Evolutionary conservation across 2,329 filamentous ascomycete species (phyloP).

Genomic region (Ophiostoma novo-ulmi): DNA sequence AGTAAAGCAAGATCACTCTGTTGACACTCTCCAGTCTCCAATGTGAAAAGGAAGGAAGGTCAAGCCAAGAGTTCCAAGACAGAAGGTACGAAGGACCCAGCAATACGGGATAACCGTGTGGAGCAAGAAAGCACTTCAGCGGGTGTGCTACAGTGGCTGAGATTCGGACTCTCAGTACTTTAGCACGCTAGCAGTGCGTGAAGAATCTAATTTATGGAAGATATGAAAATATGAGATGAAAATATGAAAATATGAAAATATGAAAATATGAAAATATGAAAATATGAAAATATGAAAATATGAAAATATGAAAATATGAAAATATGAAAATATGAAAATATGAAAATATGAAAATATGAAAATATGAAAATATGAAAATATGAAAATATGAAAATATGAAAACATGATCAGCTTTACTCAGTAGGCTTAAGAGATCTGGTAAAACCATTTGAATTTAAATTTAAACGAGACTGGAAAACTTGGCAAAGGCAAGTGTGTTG

Average conservation of each 20-base stretch:
- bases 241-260: too few relatives aligned
- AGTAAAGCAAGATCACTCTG: background rate
- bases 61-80: background rate
- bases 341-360: background rate
- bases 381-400: too few relatives aligned
- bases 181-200: background rate
- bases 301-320: background rate
- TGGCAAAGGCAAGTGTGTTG: background rate
- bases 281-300: too few relatives aligned
- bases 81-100: background rate
- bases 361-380: background rate
- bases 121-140: background rate
- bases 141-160: too few relatives aligned
- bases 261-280: background rate
- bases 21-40: too few relatives aligned
- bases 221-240: background rate
- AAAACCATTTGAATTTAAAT: background rate
- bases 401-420: too few relatives aligned
- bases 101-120: slow-evolving; percentile 10
- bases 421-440: too few relatives aligned
- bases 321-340: background rate
- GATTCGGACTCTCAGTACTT: background rate
- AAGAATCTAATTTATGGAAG: background rate
- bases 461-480: background rate
- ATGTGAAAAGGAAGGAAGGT: background rate